Base-by-base conservation (phyloP, 2,329 filamentous ascomycete genomes). In the Macroventuria anomochaeta region DNA sequence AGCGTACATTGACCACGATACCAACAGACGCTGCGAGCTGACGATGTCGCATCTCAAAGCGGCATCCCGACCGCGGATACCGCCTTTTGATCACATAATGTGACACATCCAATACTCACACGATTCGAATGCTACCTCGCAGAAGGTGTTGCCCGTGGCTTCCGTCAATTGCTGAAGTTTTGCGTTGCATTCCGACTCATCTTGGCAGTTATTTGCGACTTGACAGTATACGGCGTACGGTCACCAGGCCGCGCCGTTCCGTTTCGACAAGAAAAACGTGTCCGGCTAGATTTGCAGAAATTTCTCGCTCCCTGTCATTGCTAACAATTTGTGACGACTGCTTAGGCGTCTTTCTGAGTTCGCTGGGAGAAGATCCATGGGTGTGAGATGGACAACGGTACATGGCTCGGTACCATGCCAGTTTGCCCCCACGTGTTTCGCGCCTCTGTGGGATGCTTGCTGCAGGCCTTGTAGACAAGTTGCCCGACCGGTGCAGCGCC, bases 351-450 rank as follows among this genome's bases (percentile, higher is more conserved):
- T 33, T 23, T 36, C 31, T 21, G 21, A 44, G 21, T 10, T n/a
- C 29, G 21, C 13, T 48, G 46, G 5, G 15, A n/a, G n/a, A n/a
- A n/a, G 39, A n/a, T 21, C 28, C 44, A 18, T 32, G 28, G 28
- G n/a, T 32, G 31, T 43, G 34, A 25, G 18, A 15, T 47, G 2
- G 18, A 42, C 38, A 26, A 21, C 51, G 39, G 51, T 44, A 40
- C 17, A 33, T 39, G 31, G 43, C 39, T 54, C 36, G 39, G 38
- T 26, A 40, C 26, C 20, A 13, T 20, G 18, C 38, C 29, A 53
- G 46, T 31, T 46, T 55, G 51, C 49, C 62, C 63, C 63, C 63
- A 66, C 63, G 63, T 61, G 62, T 63, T 66, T 59, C 49, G 46
- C 41, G 47, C 46, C 34, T 42, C 26, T 38, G 55, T 59, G 47